phyloP scores from a whole-genome alignment of 257 asterid species.

The Agastache rugosa region DNA sequence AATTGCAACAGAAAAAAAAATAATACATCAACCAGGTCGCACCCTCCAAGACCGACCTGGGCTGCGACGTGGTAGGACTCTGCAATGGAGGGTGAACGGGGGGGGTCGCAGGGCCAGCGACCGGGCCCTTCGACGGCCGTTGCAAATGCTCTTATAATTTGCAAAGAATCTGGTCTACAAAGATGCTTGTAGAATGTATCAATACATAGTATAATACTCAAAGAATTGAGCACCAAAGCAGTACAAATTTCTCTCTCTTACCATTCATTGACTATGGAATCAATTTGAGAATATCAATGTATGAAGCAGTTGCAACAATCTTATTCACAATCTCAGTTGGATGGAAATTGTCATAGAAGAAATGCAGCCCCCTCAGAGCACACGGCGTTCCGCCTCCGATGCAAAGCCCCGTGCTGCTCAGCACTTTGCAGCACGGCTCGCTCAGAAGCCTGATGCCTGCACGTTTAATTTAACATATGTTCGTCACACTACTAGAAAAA shows the following conservation, averaged over 20 bases:
- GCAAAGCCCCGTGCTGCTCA: conserved; percentile 33
- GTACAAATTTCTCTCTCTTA: no score
- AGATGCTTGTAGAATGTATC: background rate
- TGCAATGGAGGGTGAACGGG: no score
- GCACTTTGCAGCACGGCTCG: conserved; percentile 42
- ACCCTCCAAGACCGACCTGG: no score
- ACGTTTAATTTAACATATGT: background rate
- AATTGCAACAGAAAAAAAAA: no score
- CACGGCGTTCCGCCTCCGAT: conserved; percentile 33
- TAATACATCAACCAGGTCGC: no score
- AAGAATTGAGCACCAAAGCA: background rate
- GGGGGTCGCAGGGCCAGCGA: no score
- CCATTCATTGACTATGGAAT: background rate
- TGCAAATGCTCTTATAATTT: no score
- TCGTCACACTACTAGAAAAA: no score
- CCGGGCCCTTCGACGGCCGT: no score
- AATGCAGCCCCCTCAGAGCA: conserved; percentile 21
- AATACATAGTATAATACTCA: background rate
- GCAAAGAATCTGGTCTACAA: background rate
- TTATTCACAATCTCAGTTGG: conserved; percentile 43
- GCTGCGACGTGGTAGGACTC: no score
- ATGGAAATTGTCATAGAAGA: conserved; percentile 44
- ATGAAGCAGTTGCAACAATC: conserved; percentile 33
- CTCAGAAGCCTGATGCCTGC: conserved; percentile 5
- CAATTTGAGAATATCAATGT: conserved; percentile 27